These are phyloP conservation scores for Rhododendron ovatum DNA, from an alignment of 148 eudicot genomes.

Conservation along the genomic window DNA sequence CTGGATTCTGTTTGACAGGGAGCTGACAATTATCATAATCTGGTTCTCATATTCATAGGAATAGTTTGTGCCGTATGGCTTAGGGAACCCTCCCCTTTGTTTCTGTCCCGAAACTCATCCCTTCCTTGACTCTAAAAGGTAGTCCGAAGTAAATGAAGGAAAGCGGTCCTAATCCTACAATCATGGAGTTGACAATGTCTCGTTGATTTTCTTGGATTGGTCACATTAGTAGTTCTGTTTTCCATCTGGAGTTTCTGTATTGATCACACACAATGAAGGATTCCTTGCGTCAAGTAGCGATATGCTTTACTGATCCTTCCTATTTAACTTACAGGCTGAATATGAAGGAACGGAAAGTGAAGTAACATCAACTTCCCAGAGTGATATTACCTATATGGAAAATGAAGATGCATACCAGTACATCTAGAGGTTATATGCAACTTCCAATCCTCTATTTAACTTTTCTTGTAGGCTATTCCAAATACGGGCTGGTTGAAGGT, in stretches of 20 bases:
- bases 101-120: not conserved
- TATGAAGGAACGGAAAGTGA: conserved; percentile 35
- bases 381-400: conserved; percentile 27
- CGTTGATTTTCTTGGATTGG: not conserved
- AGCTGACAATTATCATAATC: not conserved
- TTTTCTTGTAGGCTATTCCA: not conserved
- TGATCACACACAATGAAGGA: not conserved
- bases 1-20: conserved; percentile 59
- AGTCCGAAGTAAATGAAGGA: not conserved
- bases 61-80: not conserved
- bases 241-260: not conserved
- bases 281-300: not conserved
- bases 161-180: not conserved
- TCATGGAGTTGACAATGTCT: not conserved
- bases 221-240: not conserved
- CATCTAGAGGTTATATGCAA: conserved; percentile 1
- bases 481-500: not conserved
- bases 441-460: not conserved
- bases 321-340: conserved; percentile 56
- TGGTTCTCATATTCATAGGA: not conserved
- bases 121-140: not conserved
- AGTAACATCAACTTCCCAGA: conserved; percentile 32
- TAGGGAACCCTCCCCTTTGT: not conserved
- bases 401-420: conserved; percentile 31
- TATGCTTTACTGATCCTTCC: not conserved